These are phyloP conservation scores for Boletus holoroseus DNA, from an alignment of 1,284 basidiomycete genomes.

Conservation along the genomic window DNA sequence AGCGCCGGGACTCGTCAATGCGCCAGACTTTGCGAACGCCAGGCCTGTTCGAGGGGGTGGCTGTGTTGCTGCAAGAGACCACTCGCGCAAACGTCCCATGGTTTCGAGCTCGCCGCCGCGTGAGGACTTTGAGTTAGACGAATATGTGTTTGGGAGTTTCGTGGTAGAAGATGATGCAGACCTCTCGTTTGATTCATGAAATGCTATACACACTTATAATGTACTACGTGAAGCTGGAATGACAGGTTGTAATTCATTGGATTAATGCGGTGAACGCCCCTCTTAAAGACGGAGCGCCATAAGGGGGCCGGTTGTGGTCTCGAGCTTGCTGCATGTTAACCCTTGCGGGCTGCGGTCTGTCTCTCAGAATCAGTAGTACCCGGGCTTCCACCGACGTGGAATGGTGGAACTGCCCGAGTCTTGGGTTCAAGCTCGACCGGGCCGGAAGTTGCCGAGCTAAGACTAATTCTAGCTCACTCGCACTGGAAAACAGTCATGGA, in stretches of 20 bases:
- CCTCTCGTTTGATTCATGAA: constrained; percentile 32
- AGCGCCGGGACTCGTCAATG: constrained; percentile 40
- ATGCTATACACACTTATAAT: constrained; percentile 5
- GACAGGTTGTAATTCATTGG: not conserved
- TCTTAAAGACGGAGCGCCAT: not conserved
- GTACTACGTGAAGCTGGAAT: not conserved
- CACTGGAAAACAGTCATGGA: constrained; percentile 42
- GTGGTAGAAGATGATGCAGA: constrained; percentile 68
- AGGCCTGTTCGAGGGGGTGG: constrained; percentile 43
- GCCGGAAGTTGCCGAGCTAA: constrained; percentile 16
- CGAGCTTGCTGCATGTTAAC: not conserved
- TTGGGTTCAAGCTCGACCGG: not conserved
- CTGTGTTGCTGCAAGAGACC: constrained; percentile 31
- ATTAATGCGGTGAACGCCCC: not conserved
- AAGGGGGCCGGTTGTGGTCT: not conserved
- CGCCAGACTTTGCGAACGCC: constrained; percentile 48
- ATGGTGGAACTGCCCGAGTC: no score
- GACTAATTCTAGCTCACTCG: not conserved
- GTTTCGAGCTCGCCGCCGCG: constrained; percentile 58
- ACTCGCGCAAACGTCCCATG: constrained; percentile 27
- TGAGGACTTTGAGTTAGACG: constrained; percentile 47
- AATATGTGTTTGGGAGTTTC: constrained; percentile 69
- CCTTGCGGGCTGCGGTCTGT: not conserved
- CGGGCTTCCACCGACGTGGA: not conserved
- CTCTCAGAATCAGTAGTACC: not conserved